Conservation (phyloP, 257 asterid genomes). For the Jaltomata sinuosa region DNA sequence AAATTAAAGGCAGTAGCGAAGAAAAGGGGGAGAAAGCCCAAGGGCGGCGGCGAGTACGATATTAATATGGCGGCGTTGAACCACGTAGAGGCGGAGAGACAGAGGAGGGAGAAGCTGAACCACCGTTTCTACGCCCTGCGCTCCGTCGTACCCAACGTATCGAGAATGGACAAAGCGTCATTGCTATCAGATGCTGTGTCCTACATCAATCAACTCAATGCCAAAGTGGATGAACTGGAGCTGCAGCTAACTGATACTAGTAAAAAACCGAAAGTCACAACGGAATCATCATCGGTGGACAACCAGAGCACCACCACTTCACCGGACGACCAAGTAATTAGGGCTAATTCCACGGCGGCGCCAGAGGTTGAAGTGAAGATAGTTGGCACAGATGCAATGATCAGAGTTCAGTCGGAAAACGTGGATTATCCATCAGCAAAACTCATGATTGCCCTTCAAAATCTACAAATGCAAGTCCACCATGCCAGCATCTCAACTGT, state of each 20-base stretch:
- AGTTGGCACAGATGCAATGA: slow-evolving; percentile 60
- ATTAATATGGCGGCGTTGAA: slow-evolving; percentile 12
- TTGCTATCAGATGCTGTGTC: slow-evolving; percentile 74
- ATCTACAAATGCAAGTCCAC: slow-evolving; percentile 49
- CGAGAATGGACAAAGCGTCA: slow-evolving; percentile 77
- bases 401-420: slow-evolving; percentile 57
- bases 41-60: background rate
- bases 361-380: slow-evolving; percentile 56
- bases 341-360: slow-evolving; percentile 1
- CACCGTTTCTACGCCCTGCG: slow-evolving; percentile 71
- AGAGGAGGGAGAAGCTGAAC: slow-evolving; percentile 85
- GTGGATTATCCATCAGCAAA: slow-evolving; percentile 42
- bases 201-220: slow-evolving; percentile 53
- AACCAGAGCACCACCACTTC: slow-evolving; percentile 37
- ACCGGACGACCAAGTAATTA: slow-evolving; percentile 9
- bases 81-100: slow-evolving; percentile 90
- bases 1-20: slow-evolving; percentile 9
- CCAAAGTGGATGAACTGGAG: slow-evolving; percentile 48
- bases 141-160: slow-evolving; percentile 75
- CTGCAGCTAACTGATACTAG: slow-evolving; percentile 4
- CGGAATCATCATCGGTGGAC: slow-evolving; percentile 15
- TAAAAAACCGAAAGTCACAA: slow-evolving; percentile 13
- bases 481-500: slow-evolving; percentile 77
- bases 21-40: slow-evolving; percentile 65
- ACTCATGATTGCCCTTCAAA: slow-evolving; percentile 47